A percentile compares a stretch with the other conserved stretches of the same genome.
Evolutionary conservation across 441 rosid species (phyloP).

Genomic region (Flueggea neowawraea): DNA sequence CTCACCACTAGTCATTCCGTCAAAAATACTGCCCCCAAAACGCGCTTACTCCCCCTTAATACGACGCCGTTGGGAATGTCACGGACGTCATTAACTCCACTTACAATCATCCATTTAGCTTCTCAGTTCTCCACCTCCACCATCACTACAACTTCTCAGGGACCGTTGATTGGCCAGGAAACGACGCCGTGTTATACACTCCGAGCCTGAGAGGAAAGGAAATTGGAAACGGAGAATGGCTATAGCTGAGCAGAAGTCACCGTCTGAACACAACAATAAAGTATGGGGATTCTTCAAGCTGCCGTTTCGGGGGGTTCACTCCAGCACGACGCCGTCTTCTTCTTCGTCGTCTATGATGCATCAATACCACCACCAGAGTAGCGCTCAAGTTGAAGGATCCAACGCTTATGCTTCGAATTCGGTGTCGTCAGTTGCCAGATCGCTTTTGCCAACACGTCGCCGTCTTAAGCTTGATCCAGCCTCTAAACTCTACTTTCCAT

Average conservation of each 20-base stretch:
- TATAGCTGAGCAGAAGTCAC: slow-evolving; percentile 50
- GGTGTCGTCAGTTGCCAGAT: slow-evolving; percentile 81
- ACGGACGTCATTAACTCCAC: no score
- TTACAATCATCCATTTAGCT: no score
- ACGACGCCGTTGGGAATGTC: no score
- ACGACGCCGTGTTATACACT: slow-evolving; percentile 21
- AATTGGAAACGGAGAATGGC: slow-evolving; percentile 36
- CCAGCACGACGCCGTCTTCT: slow-evolving; percentile 31
- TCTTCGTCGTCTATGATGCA: slow-evolving; percentile 36
- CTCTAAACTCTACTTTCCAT: slow-evolving; percentile 83
- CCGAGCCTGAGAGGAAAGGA: not conserved
- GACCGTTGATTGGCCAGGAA: not conserved
- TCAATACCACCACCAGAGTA: slow-evolving; percentile 34
- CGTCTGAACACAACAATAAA: slow-evolving; percentile 42
- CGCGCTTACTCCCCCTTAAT: no score
- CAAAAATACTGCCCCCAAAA: no score
- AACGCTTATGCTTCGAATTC: slow-evolving; percentile 43
- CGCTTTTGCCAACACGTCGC: slow-evolving; percentile 67
- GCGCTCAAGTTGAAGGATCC: slow-evolving; percentile 56
- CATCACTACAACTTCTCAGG: no score
- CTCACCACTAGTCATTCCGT: no score
- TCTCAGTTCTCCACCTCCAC: no score
- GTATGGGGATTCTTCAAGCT: slow-evolving; percentile 85
- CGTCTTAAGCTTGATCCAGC: slow-evolving; percentile 93
- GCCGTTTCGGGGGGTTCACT: slow-evolving; percentile 51